Percentiles rank a stretch among this genome's conserved stretches.
Evolutionary conservation across 2,329 filamentous ascomycete genomes (phyloP).

Genomic region (Monilinia fructigena): DNA sequence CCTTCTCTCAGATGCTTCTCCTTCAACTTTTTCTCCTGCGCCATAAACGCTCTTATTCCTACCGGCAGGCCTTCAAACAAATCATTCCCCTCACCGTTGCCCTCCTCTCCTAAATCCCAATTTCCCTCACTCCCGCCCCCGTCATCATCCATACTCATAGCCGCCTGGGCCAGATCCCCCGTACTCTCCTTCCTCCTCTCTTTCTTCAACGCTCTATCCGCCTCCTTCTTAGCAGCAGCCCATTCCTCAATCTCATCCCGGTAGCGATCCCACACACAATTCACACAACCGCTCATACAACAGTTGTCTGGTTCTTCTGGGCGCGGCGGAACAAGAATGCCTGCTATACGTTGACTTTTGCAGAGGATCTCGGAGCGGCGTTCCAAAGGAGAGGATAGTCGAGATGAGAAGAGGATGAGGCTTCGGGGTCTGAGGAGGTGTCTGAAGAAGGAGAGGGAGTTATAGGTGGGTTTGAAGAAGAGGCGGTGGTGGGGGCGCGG

Average conservation of each 20-base stretch:
- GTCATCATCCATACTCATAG: constrained; percentile 73
- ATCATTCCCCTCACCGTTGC: constrained; percentile 51
- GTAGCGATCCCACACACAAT: constrained; percentile 94
- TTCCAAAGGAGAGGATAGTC: constrained; percentile 71
- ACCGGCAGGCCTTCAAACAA: constrained; percentile 81
- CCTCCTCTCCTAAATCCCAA: constrained; percentile 51
- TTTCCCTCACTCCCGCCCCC: constrained; percentile 71
- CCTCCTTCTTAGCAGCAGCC: constrained; percentile 56
- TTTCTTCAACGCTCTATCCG: constrained; percentile 33
- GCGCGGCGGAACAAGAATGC: constrained; percentile 76
- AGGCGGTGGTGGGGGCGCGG: constrained; percentile 30
- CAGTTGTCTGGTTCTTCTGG: constrained; percentile 95
- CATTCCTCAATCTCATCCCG: constrained; percentile 92
- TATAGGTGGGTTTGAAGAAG: constrained; percentile 29
- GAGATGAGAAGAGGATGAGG: constrained; percentile 77
- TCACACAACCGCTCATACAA: constrained; percentile 98
- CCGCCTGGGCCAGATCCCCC: constrained; percentile 36
- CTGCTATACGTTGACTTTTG: constrained; percentile 66
- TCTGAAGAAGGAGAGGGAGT: constrained; percentile 24
- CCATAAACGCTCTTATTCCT: constrained; percentile 96
- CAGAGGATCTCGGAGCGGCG: constrained; percentile 58
- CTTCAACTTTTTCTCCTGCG: constrained; percentile 86
- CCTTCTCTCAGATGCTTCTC: constrained; percentile 64
- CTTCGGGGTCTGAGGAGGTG: constrained; percentile 41
- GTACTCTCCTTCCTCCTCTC: constrained; percentile 40